Conservation (phyloP, 1,139 yeast species). For the Geotrichum klebahnii region DNA sequence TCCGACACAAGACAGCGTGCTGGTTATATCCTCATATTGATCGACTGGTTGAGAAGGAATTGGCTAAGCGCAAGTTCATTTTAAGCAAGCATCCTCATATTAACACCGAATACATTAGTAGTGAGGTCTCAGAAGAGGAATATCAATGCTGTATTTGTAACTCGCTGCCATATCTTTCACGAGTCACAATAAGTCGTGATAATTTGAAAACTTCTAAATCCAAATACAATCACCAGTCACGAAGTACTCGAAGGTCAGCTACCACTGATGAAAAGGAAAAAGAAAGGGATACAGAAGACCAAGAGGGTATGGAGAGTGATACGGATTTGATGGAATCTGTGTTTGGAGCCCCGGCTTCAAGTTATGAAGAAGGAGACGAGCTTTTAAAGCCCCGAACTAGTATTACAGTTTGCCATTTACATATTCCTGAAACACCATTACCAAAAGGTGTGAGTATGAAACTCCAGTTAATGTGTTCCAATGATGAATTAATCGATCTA, state of each 20-base stretch:
- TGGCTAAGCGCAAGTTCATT: slow-evolving; percentile 24
- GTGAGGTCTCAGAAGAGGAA: slow-evolving; percentile 30
- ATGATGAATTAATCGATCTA: slow-evolving; percentile 1
- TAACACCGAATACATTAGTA: slow-evolving; percentile 21
- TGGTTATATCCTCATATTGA: slow-evolving; percentile 36
- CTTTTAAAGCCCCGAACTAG: not conserved
- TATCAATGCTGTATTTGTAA: slow-evolving; percentile 33
- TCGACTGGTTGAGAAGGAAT: slow-evolving; percentile 30
- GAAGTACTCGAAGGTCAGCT: not conserved
- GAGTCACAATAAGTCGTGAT: slow-evolving; percentile 25
- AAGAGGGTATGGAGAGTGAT: slow-evolving; percentile 9
- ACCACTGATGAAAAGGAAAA: not conserved
- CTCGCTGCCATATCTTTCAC: slow-evolving; percentile 33
- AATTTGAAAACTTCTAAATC: no score
- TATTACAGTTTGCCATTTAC: slow-evolving; percentile 8
- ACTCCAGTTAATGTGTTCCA: slow-evolving; percentile 2
- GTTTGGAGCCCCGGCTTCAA: slow-evolving; percentile 27
- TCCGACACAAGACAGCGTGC: slow-evolving; percentile 33
- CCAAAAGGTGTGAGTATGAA: not conserved
- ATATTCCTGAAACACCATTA: slow-evolving; percentile 1
- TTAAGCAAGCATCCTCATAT: slow-evolving; percentile 23
- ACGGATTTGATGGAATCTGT: slow-evolving; percentile 24
- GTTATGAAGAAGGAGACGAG: slow-evolving; percentile 3
- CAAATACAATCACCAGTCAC: no score
- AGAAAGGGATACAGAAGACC: not conserved